phyloP scores from a whole-genome alignment of 2,329 filamentous ascomycete species.

The Ophiosphaerella narmari region DNA sequence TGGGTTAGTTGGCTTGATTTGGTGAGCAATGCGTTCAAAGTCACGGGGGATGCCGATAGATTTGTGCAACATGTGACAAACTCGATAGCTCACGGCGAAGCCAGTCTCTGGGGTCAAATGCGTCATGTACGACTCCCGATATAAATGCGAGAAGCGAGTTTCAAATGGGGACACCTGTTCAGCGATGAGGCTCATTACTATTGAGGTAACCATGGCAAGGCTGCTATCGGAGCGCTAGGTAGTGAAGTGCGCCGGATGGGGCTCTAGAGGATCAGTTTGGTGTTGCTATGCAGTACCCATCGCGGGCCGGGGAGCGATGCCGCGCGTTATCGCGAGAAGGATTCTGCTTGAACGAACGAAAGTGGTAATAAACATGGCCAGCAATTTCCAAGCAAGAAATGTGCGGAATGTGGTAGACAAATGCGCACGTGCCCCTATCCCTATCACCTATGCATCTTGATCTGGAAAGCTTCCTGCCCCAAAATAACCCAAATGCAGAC shows the following conservation, averaged over 20 bases:
- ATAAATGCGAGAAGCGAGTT: no score
- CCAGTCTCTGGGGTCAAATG: not conserved
- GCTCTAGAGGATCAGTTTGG: not conserved
- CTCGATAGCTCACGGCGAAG: not conserved
- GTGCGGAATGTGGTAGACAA: not conserved
- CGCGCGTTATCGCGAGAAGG: not conserved
- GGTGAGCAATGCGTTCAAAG: not conserved
- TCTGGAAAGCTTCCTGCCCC: conserved; percentile 2
- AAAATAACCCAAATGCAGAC: conserved; percentile 15
- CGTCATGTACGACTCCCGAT: no score
- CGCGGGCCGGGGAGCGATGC: not conserved
- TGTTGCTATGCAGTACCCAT: not conserved
- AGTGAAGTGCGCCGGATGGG: no score
- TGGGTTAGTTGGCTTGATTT: not conserved
- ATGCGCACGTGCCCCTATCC: not conserved
- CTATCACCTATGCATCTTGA: not conserved
- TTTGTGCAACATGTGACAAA: conserved; percentile 1
- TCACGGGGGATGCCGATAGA: not conserved
- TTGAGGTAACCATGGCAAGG: conserved; percentile 4
- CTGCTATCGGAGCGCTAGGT: not conserved
- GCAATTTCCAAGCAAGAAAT: not conserved
- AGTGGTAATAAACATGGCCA: not conserved
- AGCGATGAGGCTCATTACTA: conserved; percentile 3
- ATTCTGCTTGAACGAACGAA: no score
- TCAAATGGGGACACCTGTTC: conserved; percentile 5